These are phyloP conservation scores for Polygonum maritimum DNA, from an alignment of 148 eudicot species.

Conservation along the genomic window DNA sequence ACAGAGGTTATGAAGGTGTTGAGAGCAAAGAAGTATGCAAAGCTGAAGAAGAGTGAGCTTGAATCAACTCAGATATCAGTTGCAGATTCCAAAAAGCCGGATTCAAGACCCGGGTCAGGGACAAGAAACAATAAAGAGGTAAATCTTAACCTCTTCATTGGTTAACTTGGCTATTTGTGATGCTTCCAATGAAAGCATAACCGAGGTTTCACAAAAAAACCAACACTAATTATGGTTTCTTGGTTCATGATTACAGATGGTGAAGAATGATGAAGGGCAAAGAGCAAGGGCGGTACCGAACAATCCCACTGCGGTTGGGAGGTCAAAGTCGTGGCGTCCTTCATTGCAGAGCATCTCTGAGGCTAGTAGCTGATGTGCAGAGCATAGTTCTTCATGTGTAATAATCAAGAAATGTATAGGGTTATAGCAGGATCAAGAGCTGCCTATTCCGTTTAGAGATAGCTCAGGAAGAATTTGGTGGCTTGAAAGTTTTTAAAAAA, in stretches of 20 bases:
- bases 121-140: slow-evolving; percentile 41
- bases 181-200: neutral
- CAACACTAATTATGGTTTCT: neutral
- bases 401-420: neutral
- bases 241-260: slow-evolving; percentile 22
- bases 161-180: neutral
- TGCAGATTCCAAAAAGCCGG: slow-evolving; percentile 20
- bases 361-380: slow-evolving; percentile 24
- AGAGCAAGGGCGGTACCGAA: slow-evolving; percentile 36
- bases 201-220: neutral
- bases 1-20: slow-evolving; percentile 86
- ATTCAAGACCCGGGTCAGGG: slow-evolving; percentile 19
- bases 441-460: slow-evolving; percentile 13
- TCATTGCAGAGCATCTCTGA: slow-evolving; percentile 81
- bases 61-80: slow-evolving; percentile 27
- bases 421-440: slow-evolving; percentile 9
- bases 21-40: slow-evolving; percentile 65
- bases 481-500: neutral
- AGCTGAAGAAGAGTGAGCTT: slow-evolving; percentile 41
- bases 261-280: slow-evolving; percentile 24
- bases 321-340: slow-evolving; percentile 72
- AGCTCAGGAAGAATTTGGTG: neutral
- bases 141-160: neutral
- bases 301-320: neutral
- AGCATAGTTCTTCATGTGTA: neutral